These are phyloP conservation scores for Cyclotella atomus DNA, from an alignment of 108 stramenopile species.

Conservation along the genomic window DNA sequence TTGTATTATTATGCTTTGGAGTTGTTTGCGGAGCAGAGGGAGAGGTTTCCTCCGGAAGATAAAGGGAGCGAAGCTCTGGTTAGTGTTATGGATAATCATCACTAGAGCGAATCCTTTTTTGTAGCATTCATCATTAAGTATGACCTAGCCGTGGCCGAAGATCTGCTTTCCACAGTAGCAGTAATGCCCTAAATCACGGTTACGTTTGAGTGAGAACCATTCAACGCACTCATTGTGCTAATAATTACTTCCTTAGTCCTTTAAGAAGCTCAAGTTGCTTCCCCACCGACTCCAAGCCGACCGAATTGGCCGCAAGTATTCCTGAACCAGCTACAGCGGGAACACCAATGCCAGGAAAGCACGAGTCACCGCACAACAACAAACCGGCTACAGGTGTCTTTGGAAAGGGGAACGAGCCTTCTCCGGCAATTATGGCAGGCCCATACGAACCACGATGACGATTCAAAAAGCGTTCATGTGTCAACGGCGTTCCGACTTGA, in stretches of 20 bases:
- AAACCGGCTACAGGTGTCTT: slow-evolving; percentile 65
- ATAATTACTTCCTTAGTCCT: slow-evolving; percentile 9
- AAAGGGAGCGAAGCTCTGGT: neutral
- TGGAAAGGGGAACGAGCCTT: slow-evolving; percentile 79
- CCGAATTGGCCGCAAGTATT: slow-evolving; percentile 79
- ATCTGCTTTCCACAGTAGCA: no score
- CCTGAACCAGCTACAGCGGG: slow-evolving; percentile 94
- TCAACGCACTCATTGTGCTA: neutral
- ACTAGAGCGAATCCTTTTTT: no score
- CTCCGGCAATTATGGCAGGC: slow-evolving; percentile 82
- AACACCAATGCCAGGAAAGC: slow-evolving; percentile 91
- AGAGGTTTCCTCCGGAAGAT: slow-evolving; percentile 15
- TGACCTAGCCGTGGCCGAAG: no score
- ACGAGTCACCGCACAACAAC: slow-evolving; percentile 75
- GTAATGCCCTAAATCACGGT: no score
- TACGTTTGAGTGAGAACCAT: no score
- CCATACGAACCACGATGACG: slow-evolving; percentile 86
- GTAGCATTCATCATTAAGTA: no score
- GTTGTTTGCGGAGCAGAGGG: slow-evolving; percentile 26
- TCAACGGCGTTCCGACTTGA: slow-evolving; percentile 84
- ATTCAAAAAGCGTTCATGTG: slow-evolving; percentile 83
- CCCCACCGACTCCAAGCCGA: slow-evolving; percentile 59
- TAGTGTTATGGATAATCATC: no score
- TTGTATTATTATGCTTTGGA: slow-evolving; percentile 35
- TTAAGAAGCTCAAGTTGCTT: slow-evolving; percentile 60